Base-by-base conservation (phyloP, 75 land plant genomes). In the Cupressus sempervirens region DNA sequence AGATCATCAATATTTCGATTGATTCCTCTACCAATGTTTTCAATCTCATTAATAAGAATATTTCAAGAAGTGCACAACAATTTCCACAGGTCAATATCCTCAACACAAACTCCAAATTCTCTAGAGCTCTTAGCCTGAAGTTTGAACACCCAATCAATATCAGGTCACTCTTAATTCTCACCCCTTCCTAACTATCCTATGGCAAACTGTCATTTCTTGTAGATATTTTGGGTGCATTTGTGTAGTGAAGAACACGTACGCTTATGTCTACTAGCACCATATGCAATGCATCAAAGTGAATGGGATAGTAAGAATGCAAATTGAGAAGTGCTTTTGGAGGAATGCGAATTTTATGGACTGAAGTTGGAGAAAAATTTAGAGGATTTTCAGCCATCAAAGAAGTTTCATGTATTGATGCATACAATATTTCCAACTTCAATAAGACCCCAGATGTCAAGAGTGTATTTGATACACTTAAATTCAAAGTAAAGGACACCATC, bases 251-350 rank as follows among this genome's bases (percentile, higher is more conserved):
- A 40, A 82, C 82, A 53, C 94, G 94, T 75, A 96, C 80, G 34
- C 87, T 92, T 75, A 91, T 48, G 87, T 96, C 98, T 77, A 96
- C 90, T 68, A 94, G 91, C 15, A 90, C 96, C 85, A 92, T 87
- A 88, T 96, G 98, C 52, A 90, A 94, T 62, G 91, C 83, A 91
- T 96, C 98, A 90, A 96, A 96, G 88, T 94, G 91, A 13, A 96
- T 86, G 23, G 98, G 98, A 74, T 94, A 96, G 82, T 96, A 96
- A 46, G 93, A 84, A 87, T 96, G 98, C 84, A 94, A 62, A 41
- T 96, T 96, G 18, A 91, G 50, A 73, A 94, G 90, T 81, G 96
- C 92, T 86, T 91, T 94, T 35, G 94, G 89, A 85, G 98, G 93
- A 62, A 94, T 85, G 7, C 96, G 89, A 76, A 94, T 90, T 89